These are phyloP conservation scores for Sordaria brevicollis DNA, from an alignment of 495 filamentous ascomycete species.

Conservation along the genomic window DNA sequence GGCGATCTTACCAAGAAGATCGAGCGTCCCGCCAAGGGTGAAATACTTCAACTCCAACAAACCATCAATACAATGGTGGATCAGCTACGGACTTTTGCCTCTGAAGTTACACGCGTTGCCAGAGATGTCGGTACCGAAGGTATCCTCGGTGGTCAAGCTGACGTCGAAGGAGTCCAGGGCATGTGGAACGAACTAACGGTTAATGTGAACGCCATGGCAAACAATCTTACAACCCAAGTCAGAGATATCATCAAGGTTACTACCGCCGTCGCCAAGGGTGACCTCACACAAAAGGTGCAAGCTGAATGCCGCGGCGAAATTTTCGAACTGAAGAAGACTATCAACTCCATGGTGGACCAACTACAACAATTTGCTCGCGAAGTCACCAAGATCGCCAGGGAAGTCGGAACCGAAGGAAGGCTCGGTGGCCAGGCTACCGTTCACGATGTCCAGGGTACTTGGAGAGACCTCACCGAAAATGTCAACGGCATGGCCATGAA, in stretches of 20 bases:
- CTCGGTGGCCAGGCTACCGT: slow-evolving; percentile 94
- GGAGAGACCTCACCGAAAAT: slow-evolving; percentile 94
- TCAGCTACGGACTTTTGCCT: slow-evolving; percentile 92
- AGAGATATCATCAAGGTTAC: slow-evolving; percentile 97
- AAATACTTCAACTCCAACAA: slow-evolving; percentile 92
- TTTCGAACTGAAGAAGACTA: slow-evolving; percentile 87
- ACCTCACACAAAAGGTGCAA: slow-evolving; percentile 93
- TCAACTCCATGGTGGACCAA: slow-evolving; percentile 99
- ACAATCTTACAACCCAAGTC: slow-evolving; percentile 94
- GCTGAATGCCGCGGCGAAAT: slow-evolving; percentile 97
- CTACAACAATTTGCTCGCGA: slow-evolving; percentile 93
- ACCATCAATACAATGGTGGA: slow-evolving; percentile 99
- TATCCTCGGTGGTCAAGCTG: slow-evolving; percentile 91
- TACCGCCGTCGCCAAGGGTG: slow-evolving; percentile 93
- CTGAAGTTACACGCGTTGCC: slow-evolving; percentile 92
- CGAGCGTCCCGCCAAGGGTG: slow-evolving; percentile 83
- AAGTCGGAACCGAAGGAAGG: slow-evolving; percentile 93
- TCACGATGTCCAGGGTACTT: slow-evolving; percentile 94
- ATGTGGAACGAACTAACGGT: slow-evolving; percentile 96
- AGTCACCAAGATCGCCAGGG: slow-evolving; percentile 94
- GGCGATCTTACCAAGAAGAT: slow-evolving; percentile 96
- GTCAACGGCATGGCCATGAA: slow-evolving; percentile 99
- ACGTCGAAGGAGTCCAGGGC: slow-evolving; percentile 75
- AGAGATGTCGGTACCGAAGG: slow-evolving; percentile 96
- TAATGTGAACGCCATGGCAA: slow-evolving; percentile 98